A percentile compares a stretch with the other conserved stretches of the same genome.
These are phyloP conservation scores for Platanthera zijinensis DNA, from an alignment of 106 monocot species.

Conservation along the genomic window DNA sequence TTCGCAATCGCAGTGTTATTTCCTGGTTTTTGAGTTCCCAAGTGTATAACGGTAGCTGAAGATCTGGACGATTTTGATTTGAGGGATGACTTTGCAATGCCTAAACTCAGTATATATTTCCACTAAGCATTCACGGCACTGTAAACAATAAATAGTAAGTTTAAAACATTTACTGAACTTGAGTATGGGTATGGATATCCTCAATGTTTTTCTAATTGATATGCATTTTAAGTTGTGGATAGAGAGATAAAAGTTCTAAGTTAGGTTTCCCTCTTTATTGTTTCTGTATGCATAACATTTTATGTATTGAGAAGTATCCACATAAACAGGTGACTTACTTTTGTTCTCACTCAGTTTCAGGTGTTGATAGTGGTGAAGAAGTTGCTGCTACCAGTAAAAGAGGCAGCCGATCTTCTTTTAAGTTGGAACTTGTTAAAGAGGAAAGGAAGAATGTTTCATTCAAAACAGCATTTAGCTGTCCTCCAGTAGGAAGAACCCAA, in stretches of 20 bases:
- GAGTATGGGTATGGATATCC: neutral
- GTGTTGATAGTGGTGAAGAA: neutral
- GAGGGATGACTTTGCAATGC: neutral
- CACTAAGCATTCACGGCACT: neutral
- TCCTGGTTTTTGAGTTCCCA: neutral
- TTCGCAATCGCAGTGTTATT: neutral
- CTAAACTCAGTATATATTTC: neutral
- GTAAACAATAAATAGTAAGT: neutral
- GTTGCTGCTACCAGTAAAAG: neutral
- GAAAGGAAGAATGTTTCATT: neutral
- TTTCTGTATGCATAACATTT: neutral
- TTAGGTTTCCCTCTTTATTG: neutral
- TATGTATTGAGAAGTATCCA: neutral
- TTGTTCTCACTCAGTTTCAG: neutral
- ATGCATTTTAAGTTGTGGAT: neutral
- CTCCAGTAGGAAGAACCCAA: conserved; percentile 3
- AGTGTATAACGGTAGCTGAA: neutral
- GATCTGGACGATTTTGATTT: neutral
- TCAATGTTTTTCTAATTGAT: neutral
- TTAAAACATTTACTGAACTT: neutral
- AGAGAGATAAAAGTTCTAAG: neutral
- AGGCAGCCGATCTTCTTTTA: neutral
- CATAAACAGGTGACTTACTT: too few species aligned
- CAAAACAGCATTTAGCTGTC: neutral
- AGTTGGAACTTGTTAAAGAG: neutral